phyloP scores from a whole-genome alignment of 352 stramenopile species.

The Globisporangium paddicum region DNA sequence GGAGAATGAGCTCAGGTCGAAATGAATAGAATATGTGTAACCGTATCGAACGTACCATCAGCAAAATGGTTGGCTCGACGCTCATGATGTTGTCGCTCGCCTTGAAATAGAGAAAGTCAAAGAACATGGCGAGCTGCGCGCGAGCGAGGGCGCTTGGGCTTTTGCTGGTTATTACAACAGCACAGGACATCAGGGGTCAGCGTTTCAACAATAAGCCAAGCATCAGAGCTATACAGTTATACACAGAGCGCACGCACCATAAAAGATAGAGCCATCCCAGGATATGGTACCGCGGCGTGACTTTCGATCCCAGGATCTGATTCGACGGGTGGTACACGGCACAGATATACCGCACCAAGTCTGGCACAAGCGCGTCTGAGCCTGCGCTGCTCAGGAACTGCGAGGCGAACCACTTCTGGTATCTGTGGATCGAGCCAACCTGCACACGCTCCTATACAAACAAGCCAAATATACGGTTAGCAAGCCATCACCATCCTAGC shows the following conservation, averaged over 20 bases:
- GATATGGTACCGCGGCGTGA: conserved; percentile 84
- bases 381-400: conserved; percentile 66
- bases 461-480: background rate
- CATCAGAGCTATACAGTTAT: no score
- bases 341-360: conserved; percentile 81
- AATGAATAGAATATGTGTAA: no score
- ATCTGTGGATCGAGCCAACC: conserved; percentile 66
- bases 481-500: background rate
- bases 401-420: conserved; percentile 86
- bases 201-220: background rate
- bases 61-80: conserved; percentile 74
- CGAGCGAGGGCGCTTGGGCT: conserved; percentile 60
- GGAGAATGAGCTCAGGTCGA: background rate
- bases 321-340: conserved; percentile 82
- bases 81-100: conserved; percentile 77
- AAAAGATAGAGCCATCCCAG: conserved; percentile 83
- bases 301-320: conserved; percentile 75
- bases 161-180: conserved; percentile 34
- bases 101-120: conserved; percentile 86
- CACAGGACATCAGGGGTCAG: background rate
- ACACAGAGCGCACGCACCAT: conserved; percentile 51
- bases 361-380: conserved; percentile 69
- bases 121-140: conserved; percentile 84
- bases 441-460: conserved; percentile 57
- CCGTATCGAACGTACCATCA: conserved; percentile 58